Conservation (phyloP, 2,329 filamentous ascomycete genomes). For the Drechslerella dactyloides region DNA sequence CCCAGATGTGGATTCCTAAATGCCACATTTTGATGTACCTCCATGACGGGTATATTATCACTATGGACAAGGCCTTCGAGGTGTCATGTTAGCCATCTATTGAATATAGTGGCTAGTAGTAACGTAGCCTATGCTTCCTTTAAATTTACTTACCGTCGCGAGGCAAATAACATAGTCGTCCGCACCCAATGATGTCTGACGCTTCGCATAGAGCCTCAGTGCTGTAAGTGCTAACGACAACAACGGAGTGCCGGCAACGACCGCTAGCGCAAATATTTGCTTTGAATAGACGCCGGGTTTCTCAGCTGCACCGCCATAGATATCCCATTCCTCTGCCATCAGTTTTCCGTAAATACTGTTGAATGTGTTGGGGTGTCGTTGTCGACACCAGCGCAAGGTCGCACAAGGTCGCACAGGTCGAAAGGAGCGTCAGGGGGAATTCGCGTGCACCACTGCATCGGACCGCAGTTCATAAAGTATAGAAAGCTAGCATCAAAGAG, state of each 20-base stretch:
- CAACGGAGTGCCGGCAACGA: slow-evolving; percentile 27
- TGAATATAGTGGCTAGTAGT: too few species aligned
- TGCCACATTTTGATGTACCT: slow-evolving; percentile 42
- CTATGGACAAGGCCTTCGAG: slow-evolving; percentile 58
- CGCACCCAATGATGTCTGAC: slow-evolving; percentile 29
- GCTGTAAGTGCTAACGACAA: slow-evolving; percentile 36
- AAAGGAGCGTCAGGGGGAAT: neutral
- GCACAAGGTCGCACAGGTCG: neutral
- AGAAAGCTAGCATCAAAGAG: neutral
- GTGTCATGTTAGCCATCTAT: neutral
- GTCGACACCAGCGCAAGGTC: neutral
- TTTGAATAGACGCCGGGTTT: slow-evolving; percentile 40
- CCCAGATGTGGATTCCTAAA: slow-evolving; percentile 42
- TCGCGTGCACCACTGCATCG: too few species aligned
- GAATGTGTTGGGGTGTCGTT: slow-evolving; percentile 39
- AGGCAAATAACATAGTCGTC: slow-evolving; percentile 59
- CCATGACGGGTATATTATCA: slow-evolving; percentile 54
- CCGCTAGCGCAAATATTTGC: slow-evolving; percentile 33
- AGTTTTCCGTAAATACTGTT: neutral
- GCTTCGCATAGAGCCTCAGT: slow-evolving; percentile 39
- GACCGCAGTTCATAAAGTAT: neutral
- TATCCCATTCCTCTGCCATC: slow-evolving; percentile 43
- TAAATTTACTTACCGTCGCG: slow-evolving; percentile 53
- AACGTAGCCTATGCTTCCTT: too few species aligned
- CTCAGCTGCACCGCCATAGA: slow-evolving; percentile 12